Evolutionary conservation across 106 monocot genomes (phyloP).

Genomic region (Chionographis japonica): DNA sequence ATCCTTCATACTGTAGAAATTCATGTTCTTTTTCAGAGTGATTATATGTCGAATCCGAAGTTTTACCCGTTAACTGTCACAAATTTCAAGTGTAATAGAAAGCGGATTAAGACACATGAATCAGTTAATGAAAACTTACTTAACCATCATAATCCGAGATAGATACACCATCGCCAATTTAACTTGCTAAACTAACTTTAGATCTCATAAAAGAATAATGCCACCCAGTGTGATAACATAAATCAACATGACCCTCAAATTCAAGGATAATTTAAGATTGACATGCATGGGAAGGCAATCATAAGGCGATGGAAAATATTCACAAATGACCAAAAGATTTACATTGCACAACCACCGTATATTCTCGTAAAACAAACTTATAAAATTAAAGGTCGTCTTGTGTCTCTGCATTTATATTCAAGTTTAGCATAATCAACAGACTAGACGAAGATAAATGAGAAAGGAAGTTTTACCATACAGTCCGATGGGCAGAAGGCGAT

Average conservation of each 20-base stretch:
- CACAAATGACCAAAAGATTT: too few relatives aligned
- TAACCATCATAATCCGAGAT: background rate
- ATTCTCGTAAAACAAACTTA: too few relatives aligned
- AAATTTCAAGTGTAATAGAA: constrained; percentile 15
- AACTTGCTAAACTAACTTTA: background rate
- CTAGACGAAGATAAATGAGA: background rate
- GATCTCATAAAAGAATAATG: background rate
- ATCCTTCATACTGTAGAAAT: constrained; percentile 17
- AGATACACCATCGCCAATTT: background rate
- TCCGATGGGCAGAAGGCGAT: background rate
- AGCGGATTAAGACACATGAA: constrained; percentile 12
- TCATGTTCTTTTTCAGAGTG: constrained; percentile 25
- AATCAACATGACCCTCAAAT: too few relatives aligned
- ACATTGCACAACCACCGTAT: too few relatives aligned
- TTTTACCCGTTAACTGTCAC: constrained; percentile 33
- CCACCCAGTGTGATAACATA: too few relatives aligned
- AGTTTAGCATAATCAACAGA: background rate
- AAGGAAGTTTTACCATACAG: background rate
- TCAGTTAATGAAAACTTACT: background rate
- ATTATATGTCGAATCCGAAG: constrained; percentile 16
- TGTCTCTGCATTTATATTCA: too few relatives aligned
- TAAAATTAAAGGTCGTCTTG: too few relatives aligned
- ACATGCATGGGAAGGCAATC: too few relatives aligned
- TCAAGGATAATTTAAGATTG: too few relatives aligned
- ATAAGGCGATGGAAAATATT: too few relatives aligned